A percentile compares a stretch with the other conserved stretches of the same genome.
These are phyloP conservation scores for Laguncularia racemosa DNA, from an alignment of 345 rosid species.

Conservation along the genomic window DNA sequence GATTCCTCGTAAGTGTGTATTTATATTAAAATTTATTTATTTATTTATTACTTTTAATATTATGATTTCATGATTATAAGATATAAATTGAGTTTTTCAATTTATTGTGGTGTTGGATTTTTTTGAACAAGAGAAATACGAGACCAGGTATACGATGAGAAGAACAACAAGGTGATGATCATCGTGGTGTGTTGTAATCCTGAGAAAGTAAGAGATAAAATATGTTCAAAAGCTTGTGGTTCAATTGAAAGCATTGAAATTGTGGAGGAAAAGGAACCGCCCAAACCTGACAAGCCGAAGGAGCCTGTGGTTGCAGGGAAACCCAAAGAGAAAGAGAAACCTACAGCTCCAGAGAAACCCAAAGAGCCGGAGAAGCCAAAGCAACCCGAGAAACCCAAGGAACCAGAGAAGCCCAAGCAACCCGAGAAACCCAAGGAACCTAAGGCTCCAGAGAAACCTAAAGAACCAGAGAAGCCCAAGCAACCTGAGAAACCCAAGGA, in stretches of 20 bases:
- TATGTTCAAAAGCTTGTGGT: constrained; percentile 19
- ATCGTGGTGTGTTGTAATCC: constrained; percentile 29
- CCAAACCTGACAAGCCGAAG: constrained; percentile 10
- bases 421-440: not conserved
- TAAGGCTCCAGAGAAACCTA: too few relatives aligned
- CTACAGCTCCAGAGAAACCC: not conserved
- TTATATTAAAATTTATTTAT: not conserved
- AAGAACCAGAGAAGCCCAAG: not conserved
- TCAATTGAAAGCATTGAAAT: constrained; percentile 17
- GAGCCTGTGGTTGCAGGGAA: constrained; percentile 11
- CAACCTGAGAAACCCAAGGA: too few relatives aligned
- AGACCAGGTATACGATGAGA: constrained; percentile 19
- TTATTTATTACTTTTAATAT: not conserved
- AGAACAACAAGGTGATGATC: constrained; percentile 19
- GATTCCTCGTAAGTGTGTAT: constrained; percentile 20
- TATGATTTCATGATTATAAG: not conserved
- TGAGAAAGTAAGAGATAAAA: constrained; percentile 22
- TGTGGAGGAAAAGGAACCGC: constrained; percentile 7
- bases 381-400: not conserved
- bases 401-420: not conserved
- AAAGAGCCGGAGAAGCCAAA: constrained; percentile 1
- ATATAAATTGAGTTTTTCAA: constrained; percentile 8
- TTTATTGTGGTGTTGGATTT: not conserved
- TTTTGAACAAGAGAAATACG: constrained; percentile 18
- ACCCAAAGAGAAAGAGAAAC: constrained; percentile 5